A percentile compares a stretch with the other conserved stretches of the same genome.
Evolutionary conservation across 2,329 filamentous ascomycete genomes (phyloP).

Genomic region (Beauveria medogensis): DNA sequence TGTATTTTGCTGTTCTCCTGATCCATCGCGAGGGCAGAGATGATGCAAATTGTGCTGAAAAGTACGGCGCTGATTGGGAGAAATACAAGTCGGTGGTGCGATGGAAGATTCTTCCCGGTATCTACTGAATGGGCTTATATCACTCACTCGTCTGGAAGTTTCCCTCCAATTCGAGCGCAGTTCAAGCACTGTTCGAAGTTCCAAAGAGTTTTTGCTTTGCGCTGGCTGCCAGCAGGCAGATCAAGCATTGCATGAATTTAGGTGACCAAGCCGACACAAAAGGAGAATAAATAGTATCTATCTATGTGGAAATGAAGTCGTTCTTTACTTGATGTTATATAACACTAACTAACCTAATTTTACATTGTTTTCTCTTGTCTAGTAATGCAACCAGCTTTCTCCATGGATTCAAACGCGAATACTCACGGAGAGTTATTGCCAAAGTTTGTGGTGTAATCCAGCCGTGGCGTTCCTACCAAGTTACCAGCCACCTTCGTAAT

Average conservation of each 20-base stretch:
- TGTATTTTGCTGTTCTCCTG: conserved; percentile 79
- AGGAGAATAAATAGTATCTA: no score
- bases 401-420: not conserved
- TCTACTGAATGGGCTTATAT: conserved; percentile 51
- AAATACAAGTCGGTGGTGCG: conserved; percentile 71
- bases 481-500: not conserved
- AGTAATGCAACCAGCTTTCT: not conserved
- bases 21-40: conserved; percentile 78
- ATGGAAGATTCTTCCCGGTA: conserved; percentile 70
- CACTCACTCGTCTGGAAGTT: not conserved
- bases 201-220: not conserved
- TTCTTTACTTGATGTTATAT: not conserved
- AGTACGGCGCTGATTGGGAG: conserved; percentile 87
- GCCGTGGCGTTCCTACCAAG: not conserved
- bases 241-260: not conserved
- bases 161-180: not conserved
- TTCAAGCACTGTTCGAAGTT: no score
- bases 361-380: not conserved
- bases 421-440: not conserved
- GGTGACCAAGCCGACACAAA: no score
- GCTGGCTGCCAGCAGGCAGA: no score
- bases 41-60: conserved; percentile 75
- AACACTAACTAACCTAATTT: not conserved
- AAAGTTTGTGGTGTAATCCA: not conserved
- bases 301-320: no score